Conservation (phyloP, 208 protist genomes). For the Trypanosoma rangeli region DNA sequence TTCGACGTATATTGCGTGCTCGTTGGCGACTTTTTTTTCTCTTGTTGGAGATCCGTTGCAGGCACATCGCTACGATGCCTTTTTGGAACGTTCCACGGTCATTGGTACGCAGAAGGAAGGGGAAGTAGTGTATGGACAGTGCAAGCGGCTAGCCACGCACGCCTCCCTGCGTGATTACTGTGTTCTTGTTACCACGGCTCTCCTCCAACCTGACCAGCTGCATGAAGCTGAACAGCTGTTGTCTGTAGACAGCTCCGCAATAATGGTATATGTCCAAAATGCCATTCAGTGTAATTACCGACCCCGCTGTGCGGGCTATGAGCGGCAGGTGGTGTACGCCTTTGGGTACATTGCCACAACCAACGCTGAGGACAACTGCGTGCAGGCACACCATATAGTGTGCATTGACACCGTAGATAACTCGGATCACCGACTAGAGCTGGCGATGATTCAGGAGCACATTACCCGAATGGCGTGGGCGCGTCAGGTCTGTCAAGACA, state of each 20-base stretch:
- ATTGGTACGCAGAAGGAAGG: constrained; percentile 8
- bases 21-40: constrained; percentile 21
- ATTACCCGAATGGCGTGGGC: constrained; percentile 16
- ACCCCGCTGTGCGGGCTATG: constrained; percentile 18
- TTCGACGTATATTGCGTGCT: constrained; percentile 20
- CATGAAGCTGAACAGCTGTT: not conserved
- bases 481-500: constrained; percentile 25
- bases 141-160: constrained; percentile 2
- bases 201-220: constrained; percentile 12
- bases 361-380: not conserved
- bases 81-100: constrained; percentile 1
- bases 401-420: constrained; percentile 11
- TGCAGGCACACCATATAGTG: constrained; percentile 24
- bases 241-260: not conserved
- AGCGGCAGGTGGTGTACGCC: constrained; percentile 25
- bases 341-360: constrained; percentile 26
- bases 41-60: constrained; percentile 28
- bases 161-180: constrained; percentile 15
- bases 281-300: constrained; percentile 9
- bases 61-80: constrained; percentile 18
- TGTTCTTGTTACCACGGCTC: not conserved
- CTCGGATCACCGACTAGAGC: not conserved
- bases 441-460: constrained; percentile 17
- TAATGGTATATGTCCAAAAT: constrained; percentile 21
- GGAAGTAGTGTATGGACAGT: constrained; percentile 13